A percentile compares a stretch with the other conserved stretches of the same genome.
Evolutionary conservation across 169 alveolate species (phyloP).

Genomic region (Toxoplasma gondii): DNA sequence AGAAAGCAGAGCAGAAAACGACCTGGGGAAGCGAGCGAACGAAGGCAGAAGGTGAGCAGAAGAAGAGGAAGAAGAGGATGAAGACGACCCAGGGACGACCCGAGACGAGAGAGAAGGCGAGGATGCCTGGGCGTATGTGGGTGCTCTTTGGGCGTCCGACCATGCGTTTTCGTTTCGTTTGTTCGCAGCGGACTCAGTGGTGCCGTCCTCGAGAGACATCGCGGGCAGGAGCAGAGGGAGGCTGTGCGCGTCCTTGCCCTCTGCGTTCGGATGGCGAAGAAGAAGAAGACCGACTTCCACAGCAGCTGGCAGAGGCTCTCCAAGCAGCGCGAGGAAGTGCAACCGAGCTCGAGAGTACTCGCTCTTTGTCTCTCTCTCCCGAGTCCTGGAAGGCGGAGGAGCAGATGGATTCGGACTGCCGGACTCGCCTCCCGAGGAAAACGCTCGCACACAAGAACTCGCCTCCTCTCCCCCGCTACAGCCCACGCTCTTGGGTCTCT

Average conservation of each 20-base stretch:
- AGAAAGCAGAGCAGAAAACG: not conserved
- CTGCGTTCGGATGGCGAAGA: not conserved
- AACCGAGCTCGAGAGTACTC: not conserved
- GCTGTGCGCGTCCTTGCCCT: not conserved
- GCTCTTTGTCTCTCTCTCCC: not conserved
- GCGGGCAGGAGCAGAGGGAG: not conserved
- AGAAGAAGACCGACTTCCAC: conserved; percentile 14
- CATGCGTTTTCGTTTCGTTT: too few species aligned
- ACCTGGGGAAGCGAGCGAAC: not conserved
- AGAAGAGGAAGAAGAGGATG: not conserved
- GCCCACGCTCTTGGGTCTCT: too few species aligned
- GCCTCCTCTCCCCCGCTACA: not conserved
- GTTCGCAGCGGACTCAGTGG: too few species aligned
- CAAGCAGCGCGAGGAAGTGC: not conserved
- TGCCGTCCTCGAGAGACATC: too few species aligned
- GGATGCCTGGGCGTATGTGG: too few species aligned
- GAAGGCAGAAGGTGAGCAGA: not conserved
- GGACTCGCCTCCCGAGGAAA: too few species aligned
- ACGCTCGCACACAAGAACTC: too few species aligned
- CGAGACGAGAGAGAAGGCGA: too few species aligned
- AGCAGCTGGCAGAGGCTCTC: not conserved
- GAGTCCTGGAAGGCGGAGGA: not conserved
- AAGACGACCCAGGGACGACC: too few species aligned
- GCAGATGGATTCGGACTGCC: not conserved
- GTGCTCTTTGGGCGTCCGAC: too few species aligned